Percentiles rank a stretch among this genome's conserved stretches.
phyloP scores from a whole-genome alignment of 352 stramenopile genomes.

The Peronospora farinosa region DNA sequence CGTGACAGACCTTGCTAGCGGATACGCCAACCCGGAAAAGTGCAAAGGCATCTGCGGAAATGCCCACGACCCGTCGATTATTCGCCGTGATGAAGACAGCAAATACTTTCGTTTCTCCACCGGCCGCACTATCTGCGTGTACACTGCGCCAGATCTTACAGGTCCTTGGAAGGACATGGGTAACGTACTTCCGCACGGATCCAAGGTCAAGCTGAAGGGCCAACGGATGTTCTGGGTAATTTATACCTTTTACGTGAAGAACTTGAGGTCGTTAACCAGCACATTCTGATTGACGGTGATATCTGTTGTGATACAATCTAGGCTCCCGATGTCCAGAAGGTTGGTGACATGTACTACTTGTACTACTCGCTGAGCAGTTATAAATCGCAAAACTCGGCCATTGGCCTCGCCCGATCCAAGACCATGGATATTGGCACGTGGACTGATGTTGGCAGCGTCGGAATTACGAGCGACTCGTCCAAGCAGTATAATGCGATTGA shows the following conservation, averaged over 20 bases:
- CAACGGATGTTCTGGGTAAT: not conserved
- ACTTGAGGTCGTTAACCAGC: no score
- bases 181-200: conserved; percentile 17
- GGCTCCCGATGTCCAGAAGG: conserved; percentile 20
- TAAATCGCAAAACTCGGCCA: conserved; percentile 16
- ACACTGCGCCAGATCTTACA: conserved; percentile 12
- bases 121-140: conserved; percentile 15
- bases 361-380: conserved; percentile 22
- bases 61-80: conserved; percentile 26
- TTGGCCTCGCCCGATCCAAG: conserved; percentile 15
- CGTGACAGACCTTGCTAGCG: no score
- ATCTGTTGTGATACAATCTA: conserved; percentile 7
- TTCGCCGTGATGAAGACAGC: conserved; percentile 16
- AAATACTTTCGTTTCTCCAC: conserved; percentile 31
- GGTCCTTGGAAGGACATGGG: conserved; percentile 24
- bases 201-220: conserved; percentile 25
- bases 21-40: conserved; percentile 1
- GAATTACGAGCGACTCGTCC: conserved; percentile 15
- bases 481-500: conserved; percentile 26
- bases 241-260: no score
- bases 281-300: no score
- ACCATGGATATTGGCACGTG: conserved; percentile 21
- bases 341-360: conserved; percentile 25
- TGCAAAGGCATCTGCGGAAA: conserved; percentile 20
- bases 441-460: conserved; percentile 17